A percentile compares a stretch with the other conserved stretches of the same genome.
Evolutionary conservation across 345 rosid genomes (phyloP).

Genomic region (Euphorbia pulcherrima): DNA sequence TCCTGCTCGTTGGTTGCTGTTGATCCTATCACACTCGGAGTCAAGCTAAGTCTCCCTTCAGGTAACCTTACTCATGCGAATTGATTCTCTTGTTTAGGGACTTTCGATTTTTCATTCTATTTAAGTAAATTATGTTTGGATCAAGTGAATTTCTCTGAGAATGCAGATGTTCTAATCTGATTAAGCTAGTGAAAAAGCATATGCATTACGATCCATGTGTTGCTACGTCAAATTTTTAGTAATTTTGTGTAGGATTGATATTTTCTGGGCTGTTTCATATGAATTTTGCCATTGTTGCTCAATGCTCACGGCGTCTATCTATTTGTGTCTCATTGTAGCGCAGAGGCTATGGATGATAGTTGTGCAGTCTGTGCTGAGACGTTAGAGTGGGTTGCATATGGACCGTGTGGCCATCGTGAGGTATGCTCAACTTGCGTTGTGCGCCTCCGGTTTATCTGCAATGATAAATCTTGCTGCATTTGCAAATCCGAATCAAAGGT

Average conservation of each 20-base stretch:
- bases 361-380: conserved; percentile 29
- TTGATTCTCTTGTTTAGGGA: too few species aligned
- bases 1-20: background rate
- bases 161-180: too few species aligned
- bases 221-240: background rate
- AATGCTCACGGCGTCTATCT: background rate
- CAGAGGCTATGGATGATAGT: conserved; percentile 21
- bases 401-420: conserved; percentile 26
- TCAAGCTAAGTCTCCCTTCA: background rate
- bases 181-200: background rate
- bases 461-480: conserved; percentile 27
- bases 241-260: background rate
- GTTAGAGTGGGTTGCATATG: conserved; percentile 29
- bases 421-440: conserved; percentile 29
- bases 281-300: background rate
- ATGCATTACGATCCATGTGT: background rate
- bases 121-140: background rate
- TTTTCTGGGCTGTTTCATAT: background rate
- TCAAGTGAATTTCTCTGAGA: background rate
- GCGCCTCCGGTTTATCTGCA: conserved; percentile 29
- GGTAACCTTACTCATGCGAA: background rate
- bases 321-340: background rate
- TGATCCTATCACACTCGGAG: background rate
- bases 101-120: background rate
- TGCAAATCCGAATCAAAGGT: conserved; percentile 23